phyloP scores from a whole-genome alignment of 805 yeast genomes.

The Nakazawaea wickerhamii region DNA sequence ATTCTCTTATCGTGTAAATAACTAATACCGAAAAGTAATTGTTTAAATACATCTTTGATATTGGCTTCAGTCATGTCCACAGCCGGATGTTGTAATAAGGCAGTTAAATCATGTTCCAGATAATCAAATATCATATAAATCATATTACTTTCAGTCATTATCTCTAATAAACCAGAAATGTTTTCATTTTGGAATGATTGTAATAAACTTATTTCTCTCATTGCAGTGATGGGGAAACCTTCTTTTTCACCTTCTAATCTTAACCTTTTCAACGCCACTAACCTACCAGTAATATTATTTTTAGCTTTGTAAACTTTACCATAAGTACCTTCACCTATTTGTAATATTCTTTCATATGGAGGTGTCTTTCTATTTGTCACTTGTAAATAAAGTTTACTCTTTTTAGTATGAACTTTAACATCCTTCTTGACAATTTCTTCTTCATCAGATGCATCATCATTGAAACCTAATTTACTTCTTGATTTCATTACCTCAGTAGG shows the following conservation, averaged over 20 bases:
- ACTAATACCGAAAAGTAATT: conserved; percentile 60
- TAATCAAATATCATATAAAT: conserved; percentile 91
- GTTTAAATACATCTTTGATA: conserved; percentile 60
- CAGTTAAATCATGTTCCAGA: conserved; percentile 89
- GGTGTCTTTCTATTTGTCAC: conserved; percentile 23
- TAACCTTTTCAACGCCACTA: conserved; percentile 83
- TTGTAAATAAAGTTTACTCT: conserved; percentile 8
- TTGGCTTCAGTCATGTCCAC: conserved; percentile 57
- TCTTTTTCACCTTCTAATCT: conserved; percentile 85
- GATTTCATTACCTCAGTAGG: conserved; percentile 11
- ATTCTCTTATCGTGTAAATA: conserved; percentile 65
- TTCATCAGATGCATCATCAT: conserved; percentile 12
- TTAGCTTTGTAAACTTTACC: conserved; percentile 92
- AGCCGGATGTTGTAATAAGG: conserved; percentile 73
- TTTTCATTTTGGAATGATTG: conserved; percentile 81
- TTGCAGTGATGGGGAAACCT: conserved; percentile 94
- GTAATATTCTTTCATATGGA: conserved; percentile 65
- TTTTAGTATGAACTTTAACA: neutral
- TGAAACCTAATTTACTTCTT: conserved; percentile 10
- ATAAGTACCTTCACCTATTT: conserved; percentile 98
- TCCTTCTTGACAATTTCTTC: neutral
- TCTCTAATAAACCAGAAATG: conserved; percentile 77
- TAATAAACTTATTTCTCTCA: conserved; percentile 81
- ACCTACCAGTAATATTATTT: conserved; percentile 58
- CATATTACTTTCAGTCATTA: conserved; percentile 75